phyloP scores from a whole-genome alignment of 2,329 filamentous ascomycete genomes.

The Penicillium sp. region DNA sequence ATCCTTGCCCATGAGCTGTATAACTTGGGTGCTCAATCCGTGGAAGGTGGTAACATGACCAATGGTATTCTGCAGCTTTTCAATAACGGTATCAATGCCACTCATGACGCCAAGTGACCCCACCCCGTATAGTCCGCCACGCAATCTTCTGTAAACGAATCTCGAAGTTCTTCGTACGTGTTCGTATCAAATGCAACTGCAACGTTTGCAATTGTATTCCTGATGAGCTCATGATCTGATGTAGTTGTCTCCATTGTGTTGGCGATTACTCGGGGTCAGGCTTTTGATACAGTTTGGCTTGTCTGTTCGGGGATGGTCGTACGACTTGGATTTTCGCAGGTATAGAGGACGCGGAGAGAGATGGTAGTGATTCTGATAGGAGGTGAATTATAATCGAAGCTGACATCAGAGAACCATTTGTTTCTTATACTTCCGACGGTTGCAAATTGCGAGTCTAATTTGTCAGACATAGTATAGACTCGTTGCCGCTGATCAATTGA shows the following conservation, averaged over 20 bases:
- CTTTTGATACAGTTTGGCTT: background rate
- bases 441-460: background rate
- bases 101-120: background rate
- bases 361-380: background rate
- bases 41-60: background rate
- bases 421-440: background rate
- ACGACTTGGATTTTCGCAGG: background rate
- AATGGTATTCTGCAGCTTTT: background rate
- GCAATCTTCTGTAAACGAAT: background rate
- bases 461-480: no score
- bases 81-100: background rate
- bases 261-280: background rate
- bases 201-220: background rate
- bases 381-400: background rate
- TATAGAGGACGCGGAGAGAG: background rate
- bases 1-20: background rate
- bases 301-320: background rate
- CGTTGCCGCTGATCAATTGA: background rate
- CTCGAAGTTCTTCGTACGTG: background rate
- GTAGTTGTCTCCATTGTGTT: background rate
- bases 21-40: background rate
- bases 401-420: no score
- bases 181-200: background rate
- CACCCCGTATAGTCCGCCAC: background rate
- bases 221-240: background rate